Percentiles rank a stretch among this genome's conserved stretches.
phyloP scores from a whole-genome alignment of 192 early-diverging fungal genomes.

The Linnemannia schmuckeri region DNA sequence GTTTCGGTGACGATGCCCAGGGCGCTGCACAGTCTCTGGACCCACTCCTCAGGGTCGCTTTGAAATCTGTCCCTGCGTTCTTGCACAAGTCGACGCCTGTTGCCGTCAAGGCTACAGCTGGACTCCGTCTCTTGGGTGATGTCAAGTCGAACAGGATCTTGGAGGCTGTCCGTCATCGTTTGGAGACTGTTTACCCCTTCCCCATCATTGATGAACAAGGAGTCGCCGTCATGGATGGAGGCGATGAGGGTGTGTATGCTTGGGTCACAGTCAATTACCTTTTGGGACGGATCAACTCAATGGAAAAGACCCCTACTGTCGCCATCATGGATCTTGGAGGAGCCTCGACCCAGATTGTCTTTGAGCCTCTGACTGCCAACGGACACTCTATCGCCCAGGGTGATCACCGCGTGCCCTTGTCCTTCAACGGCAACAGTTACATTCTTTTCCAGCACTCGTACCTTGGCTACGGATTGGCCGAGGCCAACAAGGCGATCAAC shows the following conservation, averaged over 20 bases:
- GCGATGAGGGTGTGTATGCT: conserved; percentile 95
- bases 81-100: conserved; percentile 88
- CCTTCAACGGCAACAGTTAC: conserved; percentile 80
- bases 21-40: conserved; percentile 89
- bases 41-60: conserved; percentile 79
- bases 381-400: conserved; percentile 67
- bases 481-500: conserved; percentile 85
- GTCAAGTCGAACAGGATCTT: conserved; percentile 83
- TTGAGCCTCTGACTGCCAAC: conserved; percentile 78
- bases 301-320: conserved; percentile 71
- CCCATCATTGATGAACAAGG: conserved; percentile 76
- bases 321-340: conserved; percentile 98
- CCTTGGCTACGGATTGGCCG: conserved; percentile 91
- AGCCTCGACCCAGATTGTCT: conserved; percentile 97
- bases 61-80: conserved; percentile 76
- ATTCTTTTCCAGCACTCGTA: conserved; percentile 96
- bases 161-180: conserved; percentile 71
- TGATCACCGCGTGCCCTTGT: conserved; percentile 80
- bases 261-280: conserved; percentile 99
- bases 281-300: conserved; percentile 72
- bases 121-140: conserved; percentile 83
- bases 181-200: conserved; percentile 87
- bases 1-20: conserved; percentile 74
- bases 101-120: conserved; percentile 97
- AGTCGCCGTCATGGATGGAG: conserved; percentile 95